Base-by-base conservation (phyloP, 202 grass and related monocot genomes). In the Elaeis oleifera region DNA sequence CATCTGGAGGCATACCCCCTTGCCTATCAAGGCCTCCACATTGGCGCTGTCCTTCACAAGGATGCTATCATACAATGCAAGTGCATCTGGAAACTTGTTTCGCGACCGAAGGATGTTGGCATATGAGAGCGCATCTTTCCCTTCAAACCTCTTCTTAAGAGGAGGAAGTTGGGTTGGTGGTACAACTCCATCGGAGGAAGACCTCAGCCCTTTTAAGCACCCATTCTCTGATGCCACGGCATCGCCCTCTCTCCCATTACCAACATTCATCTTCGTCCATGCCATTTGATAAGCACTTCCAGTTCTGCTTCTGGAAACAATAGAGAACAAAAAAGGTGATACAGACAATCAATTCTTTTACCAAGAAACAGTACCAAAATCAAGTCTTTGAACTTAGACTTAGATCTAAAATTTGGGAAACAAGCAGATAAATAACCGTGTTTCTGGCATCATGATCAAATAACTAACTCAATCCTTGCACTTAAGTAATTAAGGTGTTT, bases 1-100 rank as follows among this genome's bases (percentile, higher is more conserved):
- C 39, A 82, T 82, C 80, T 94, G 85, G 44, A 99, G 78, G 78
- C 88, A 99, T 50, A 94, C 94, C 44, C 94, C 94, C 66, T 90
- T 83, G 56, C 94, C 94, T 23, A 99, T 87, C 67, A 89, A 80
- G 39, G 94, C 94, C 65, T 99, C 94, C 39, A 94, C 85, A 58
- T 87, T 89, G 80, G 73, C 4, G 50, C 19, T 76, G 56, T 87
- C 85, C 69, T 73, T 74, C 36, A 82, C 82, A 27, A 99, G 75
- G 18, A 99, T 57, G 63, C 64, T 48, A n/a, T 67, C 86, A 75
- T 99, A 94, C 80, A 99, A 59, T 26, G 78, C 77, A 61, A 84
- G 70, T 0, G 88, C 94, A 28, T 94, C 94, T 2, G 68, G 53
- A 21, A 94, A 94, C 58, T 99, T 99, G 83, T 94, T 99, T 27